A percentile compares a stretch with the other conserved stretches of the same genome.
phyloP scores from a whole-genome alignment of 2,329 filamentous ascomycete species.

The Beauveria varroae region DNA sequence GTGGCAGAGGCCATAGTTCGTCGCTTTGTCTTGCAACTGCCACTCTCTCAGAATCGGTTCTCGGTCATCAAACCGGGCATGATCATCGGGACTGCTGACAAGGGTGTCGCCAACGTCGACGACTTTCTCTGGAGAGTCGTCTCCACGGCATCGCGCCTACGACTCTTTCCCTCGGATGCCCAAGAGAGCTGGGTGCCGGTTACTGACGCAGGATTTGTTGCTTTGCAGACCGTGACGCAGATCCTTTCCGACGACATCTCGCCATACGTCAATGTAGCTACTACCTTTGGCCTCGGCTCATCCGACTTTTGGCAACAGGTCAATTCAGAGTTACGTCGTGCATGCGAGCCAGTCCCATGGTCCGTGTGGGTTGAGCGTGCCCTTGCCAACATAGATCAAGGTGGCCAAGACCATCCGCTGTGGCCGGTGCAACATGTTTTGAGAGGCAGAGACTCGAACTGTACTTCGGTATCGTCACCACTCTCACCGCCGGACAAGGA shows the following conservation, averaged over 20 bases:
- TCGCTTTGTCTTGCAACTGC: background rate
- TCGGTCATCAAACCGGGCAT: conserved; percentile 17
- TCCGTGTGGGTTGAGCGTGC: conserved; percentile 13
- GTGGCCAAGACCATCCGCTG: conserved; percentile 16
- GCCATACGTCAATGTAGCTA: conserved; percentile 6
- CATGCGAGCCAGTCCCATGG: conserved; percentile 13
- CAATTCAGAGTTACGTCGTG: conserved; percentile 8
- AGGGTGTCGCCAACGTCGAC: conserved; percentile 18
- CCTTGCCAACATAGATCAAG: conserved; percentile 1
- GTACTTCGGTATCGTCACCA: background rate
- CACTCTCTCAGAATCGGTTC: conserved; percentile 8
- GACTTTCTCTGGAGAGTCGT: conserved; percentile 17
- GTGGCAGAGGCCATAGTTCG: conserved; percentile 16
- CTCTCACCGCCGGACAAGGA: background rate
- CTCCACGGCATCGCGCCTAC: conserved; percentile 12
- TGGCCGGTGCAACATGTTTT: conserved; percentile 18
- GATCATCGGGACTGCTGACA: conserved; percentile 15
- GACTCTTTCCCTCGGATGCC: conserved; percentile 14
- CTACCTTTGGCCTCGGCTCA: conserved; percentile 12
- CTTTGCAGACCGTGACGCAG: conserved; percentile 11
- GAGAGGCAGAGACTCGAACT: background rate
- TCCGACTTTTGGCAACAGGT: conserved; percentile 17
- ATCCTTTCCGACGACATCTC: background rate
- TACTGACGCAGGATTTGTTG: conserved; percentile 14
- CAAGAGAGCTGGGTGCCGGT: background rate